phyloP scores from a whole-genome alignment of 2,329 filamentous ascomycete genomes.

The Sporothrix luriei region DNA sequence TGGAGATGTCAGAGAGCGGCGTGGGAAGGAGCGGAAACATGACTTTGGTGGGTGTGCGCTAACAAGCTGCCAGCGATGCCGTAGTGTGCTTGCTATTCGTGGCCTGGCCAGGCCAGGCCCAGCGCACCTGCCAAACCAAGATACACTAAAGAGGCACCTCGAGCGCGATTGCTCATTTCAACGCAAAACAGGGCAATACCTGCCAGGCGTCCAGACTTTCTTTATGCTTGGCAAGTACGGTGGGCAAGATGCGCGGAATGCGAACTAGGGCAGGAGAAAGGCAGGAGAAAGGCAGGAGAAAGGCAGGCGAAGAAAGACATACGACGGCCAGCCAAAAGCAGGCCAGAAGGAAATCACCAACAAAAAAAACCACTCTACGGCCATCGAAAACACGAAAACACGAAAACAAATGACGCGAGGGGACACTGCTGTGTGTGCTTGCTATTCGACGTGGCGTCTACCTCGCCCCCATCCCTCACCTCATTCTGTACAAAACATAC shows the following conservation, averaged over 20 bases:
- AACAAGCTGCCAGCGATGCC: background rate
- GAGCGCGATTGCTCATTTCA: constrained; percentile 1
- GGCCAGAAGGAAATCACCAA: constrained; percentile 15
- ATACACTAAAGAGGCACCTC: background rate
- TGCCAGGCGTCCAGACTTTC: background rate
- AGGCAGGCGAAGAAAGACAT: background rate
- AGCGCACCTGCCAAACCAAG: constrained; percentile 5
- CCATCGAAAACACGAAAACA: constrained; percentile 1
- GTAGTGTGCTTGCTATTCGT: background rate
- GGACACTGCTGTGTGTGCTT: no score
- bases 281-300: constrained; percentile 2
- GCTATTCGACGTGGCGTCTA: background rate
- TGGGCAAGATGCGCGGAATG: background rate
- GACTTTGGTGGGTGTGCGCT: constrained; percentile 10
- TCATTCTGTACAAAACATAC: background rate
- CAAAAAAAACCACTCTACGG: background rate
- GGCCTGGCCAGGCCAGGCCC: no score
- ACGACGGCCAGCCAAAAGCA: background rate
- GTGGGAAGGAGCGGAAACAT: background rate
- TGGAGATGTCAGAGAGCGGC: constrained; percentile 7
- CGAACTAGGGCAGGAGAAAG: background rate
- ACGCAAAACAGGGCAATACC: background rate
- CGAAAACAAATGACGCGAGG: no score
- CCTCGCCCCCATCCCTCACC: background rate
- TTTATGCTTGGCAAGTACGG: background rate